Base-by-base conservation (phyloP, 176 grass and related monocot species). In the Oryza nivara region DNA sequence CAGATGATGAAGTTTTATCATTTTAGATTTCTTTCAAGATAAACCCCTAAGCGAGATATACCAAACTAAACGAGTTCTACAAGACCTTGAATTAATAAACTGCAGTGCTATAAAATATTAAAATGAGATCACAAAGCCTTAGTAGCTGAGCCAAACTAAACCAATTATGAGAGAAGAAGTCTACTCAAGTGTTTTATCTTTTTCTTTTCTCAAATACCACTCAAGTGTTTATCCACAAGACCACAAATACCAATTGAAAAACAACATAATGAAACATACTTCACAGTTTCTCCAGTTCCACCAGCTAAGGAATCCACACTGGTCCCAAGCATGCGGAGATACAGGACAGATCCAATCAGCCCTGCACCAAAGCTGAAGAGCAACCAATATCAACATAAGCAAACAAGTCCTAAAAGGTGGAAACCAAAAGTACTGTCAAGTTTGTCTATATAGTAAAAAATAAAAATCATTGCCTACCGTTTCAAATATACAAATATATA, bases 271-370 rank as follows among this genome's bases (percentile, higher is more conserved):
- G 38, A 40, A 41, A 88, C 70, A 85, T 94, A 99, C 96, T 83
- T 93, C 40, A 95, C 77, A 74, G 94, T 38, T 80, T 90, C 92
- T 87, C 83, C 84, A 65, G 91, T 91, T 82, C 89, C 92, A 92
- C 88, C 87, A 26, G 86, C 96, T 89, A 99, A 72, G 30, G 96
- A 96, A 92, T 99, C 96, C 80, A 99, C 87, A 75, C 87, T 96
- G 72, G 87, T 96, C 81, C 91, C 93, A 82, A 99, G 93, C 96
- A 99, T 92, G 15, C 96, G 91, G 25, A 99, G 89, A 76, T 99
- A 99, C 54, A 88, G 51, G 75, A 99, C 73, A 75, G 96, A 99
- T 89, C 96, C 96, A 92, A 92, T 80, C 70, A 99, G 58, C 32
- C 96, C 96, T 86, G 64, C 91, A 86, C 89, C 85, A 82, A 96